phyloP scores from a whole-genome alignment of 2,329 filamentous ascomycete species.

The Ceratocystis colombiana region DNA sequence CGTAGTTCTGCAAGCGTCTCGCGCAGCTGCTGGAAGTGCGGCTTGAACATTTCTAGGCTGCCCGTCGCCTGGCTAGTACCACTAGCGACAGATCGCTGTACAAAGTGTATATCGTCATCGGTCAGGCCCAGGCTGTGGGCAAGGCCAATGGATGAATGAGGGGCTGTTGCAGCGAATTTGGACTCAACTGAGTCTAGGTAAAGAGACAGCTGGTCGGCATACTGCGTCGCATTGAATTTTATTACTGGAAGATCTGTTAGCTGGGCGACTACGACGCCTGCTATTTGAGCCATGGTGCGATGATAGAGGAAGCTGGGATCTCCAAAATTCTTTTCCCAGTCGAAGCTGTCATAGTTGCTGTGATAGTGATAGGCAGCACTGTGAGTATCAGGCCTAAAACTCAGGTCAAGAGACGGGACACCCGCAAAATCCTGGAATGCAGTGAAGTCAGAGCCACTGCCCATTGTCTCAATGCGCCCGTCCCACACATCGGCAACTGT shows the following conservation, averaged over 20 bases:
- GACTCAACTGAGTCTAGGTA: constrained; percentile 45
- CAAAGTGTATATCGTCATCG: constrained; percentile 31
- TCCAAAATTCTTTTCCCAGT: constrained; percentile 77
- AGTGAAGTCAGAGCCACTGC: constrained; percentile 63
- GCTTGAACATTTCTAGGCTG: constrained; percentile 35
- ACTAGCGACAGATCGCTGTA: constrained; percentile 28
- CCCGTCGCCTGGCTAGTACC: constrained; percentile 29
- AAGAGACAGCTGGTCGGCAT: constrained; percentile 45
- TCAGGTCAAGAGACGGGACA: constrained; percentile 54
- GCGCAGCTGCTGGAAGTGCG: constrained; percentile 35
- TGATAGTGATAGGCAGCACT: constrained; percentile 70
- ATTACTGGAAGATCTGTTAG: constrained; percentile 54
- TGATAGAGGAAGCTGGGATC: constrained; percentile 61
- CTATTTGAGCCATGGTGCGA: constrained; percentile 54
- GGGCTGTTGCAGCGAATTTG: constrained; percentile 36
- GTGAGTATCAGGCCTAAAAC: constrained; percentile 40
- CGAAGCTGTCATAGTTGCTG: constrained; percentile 80
- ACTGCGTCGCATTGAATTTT: constrained; percentile 54
- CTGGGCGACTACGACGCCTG: constrained; percentile 51
- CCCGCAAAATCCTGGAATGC: constrained; percentile 65
- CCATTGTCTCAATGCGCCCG: constrained; percentile 53
- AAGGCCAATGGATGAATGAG: constrained; percentile 8
- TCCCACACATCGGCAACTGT: constrained; percentile 61
- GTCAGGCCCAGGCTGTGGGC: constrained; percentile 26
- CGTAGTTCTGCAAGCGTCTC: constrained; percentile 34